Base-by-base conservation (phyloP, 257 asterid species). In the Fraxinus quadrangulata region DNA sequence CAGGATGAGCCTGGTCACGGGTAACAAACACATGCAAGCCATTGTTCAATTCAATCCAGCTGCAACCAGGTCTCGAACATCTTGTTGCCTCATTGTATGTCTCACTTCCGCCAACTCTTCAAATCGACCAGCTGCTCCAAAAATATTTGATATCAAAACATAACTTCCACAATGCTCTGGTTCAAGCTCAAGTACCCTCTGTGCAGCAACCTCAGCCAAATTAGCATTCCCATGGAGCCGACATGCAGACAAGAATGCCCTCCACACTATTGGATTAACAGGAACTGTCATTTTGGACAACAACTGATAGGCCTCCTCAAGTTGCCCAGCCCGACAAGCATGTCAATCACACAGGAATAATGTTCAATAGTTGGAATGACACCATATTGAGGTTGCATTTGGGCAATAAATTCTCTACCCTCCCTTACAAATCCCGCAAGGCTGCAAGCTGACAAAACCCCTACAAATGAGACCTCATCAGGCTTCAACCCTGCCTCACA, bases 41-140 rank as follows among this genome's bases (percentile, higher is more conserved):
- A 77, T 87, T 87, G 45, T 88, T 80, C 36, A 87, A 92, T 82
- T 90, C 97, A 61, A 94, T 86, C 97, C 98, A 94, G 83, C 97
- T 94, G 63, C 97, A 92, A 73, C 98, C 97, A 5, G 97, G 97
- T 2, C 88, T 88, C 82, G 87, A 82, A 94, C 94, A 61, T 94
- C 88, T 40, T 90, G 90, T 68, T 87, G 84, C 86, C 84, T 88
- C 98, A 94, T 91, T 10, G 82, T 70, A 47, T 85, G 89, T 78
- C 98, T 84, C 83, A 94, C 34, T 78, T 85, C 97, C 0, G 86
- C 86, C 74, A 94, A 97, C 83, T 94, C 90, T 71, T 85, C 88
- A 78, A 81, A 91, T 74, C 87, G 87, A 31, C 97, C 97, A 47
- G 88, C 84, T 34, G 91, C 94, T 78, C 97, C 98, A 86, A 81